Evolutionary conservation across 106 monocot genomes (phyloP), one percentile per base, ranked within the genome.

Genomic region (Amphibolis antarctica): DNA sequence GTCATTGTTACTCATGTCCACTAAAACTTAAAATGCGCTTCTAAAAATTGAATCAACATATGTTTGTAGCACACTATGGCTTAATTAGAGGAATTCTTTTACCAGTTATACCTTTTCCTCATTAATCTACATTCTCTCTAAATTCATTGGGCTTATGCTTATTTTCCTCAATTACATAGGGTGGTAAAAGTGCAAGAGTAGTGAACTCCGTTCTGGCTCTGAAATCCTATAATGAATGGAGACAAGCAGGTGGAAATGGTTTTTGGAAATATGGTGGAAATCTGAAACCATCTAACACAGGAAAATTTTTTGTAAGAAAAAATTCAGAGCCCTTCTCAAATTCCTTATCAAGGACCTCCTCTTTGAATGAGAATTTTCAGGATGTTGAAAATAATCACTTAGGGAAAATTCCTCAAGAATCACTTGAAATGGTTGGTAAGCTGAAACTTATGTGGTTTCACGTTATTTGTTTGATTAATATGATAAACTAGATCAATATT

Each of bases 201-300:
- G 90, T 96, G 26, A 74, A 90, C 59, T 85, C 70, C 58, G 78
- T 96, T 56, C 67, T 96, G 9, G 90, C 90, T 63, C 82, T 96
- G 18, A 96, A 90, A 71, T 84, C 74, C 10, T 76, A 76, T 29
- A 59, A 60, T 59, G 90, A 90, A 42, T 59, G 66, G 96, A 84
- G 82, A 44, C 80, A 90, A 82, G 72, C 62, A 64, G 83, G 85
- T 19, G 81, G 77, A 66, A 65, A 71, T 80, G 77, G 77, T 66
- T 72, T 63, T 4, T 81, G 59, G 63, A 96, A 82, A 66, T 76
- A 80, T 74, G 77, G 84, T 21, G 96, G 86, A 53, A 62, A 68
- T 12, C 36, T 69, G 42, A 89, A 77, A 62, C 70, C 83, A 44
- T 20, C 69, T 19, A 72, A 50, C 44, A 75, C 72, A 15, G 80